Evolutionary conservation across 768 basidiomycete species (phyloP).

Genomic region (Termitomyces sp.): DNA sequence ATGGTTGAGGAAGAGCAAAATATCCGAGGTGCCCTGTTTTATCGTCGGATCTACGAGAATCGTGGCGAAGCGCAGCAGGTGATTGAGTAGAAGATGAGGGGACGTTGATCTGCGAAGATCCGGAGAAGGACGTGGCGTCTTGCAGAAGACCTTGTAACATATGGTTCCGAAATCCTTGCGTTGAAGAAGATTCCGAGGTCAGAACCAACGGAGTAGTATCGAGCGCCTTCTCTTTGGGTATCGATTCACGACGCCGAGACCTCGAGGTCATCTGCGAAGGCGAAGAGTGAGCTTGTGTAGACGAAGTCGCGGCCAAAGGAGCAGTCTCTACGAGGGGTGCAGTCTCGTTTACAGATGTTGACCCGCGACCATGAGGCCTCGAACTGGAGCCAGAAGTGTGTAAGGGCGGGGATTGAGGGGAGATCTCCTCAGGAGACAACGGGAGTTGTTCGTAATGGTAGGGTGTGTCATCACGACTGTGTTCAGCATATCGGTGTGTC

Average conservation of each 20-base stretch:
- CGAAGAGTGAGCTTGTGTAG: not conserved
- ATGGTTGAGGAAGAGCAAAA: constrained; percentile 15
- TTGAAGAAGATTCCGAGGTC: not conserved
- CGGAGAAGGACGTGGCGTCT: constrained; percentile 8
- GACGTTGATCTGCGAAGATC: not conserved
- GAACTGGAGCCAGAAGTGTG: not conserved
- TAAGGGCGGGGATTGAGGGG: not conserved
- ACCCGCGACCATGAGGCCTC: not conserved
- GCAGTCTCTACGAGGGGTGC: not conserved
- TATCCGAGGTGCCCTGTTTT: not conserved
- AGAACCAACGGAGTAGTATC: not conserved
- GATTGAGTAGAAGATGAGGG: constrained; percentile 33
- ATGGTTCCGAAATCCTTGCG: constrained; percentile 20
- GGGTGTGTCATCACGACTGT: not conserved
- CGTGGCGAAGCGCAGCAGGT: constrained; percentile 27
- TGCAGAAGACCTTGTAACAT: constrained; percentile 44
- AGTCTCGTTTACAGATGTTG: not conserved
- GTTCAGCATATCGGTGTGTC: not conserved
- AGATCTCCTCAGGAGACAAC: not conserved
- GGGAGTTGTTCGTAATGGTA: not conserved
- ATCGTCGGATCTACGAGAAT: constrained; percentile 11
- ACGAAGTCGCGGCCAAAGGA: not conserved
- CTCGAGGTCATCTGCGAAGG: not conserved
- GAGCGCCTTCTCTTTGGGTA: not conserved
- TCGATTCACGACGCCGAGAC: not conserved